Base-by-base conservation (phyloP, 257 asterid species). In the Gentiana dahurica region DNA sequence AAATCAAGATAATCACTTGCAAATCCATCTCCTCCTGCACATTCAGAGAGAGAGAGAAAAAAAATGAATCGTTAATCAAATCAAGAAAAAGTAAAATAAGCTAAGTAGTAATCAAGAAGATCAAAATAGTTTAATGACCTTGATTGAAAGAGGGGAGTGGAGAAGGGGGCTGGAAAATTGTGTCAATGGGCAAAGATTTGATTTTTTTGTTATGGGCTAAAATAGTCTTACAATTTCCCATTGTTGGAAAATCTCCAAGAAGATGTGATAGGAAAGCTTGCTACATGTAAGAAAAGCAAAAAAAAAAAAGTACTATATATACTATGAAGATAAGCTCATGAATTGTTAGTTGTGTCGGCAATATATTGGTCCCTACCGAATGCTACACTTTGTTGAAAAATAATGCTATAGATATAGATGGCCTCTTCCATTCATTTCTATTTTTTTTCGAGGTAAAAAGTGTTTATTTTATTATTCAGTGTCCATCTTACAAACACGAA, bases 111-210 rank as follows among this genome's bases (percentile, higher is more conserved):
- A 13, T 36, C 34, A 43, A 35, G 1, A 47, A 11, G 24, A 12
- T 5, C 2, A 12, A 35, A 12, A 6, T 2, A 24, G 8, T 1
- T 24, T 33, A n/a, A 36, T 45, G 39, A 89, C 94, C 94, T 66
- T 70, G 12, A 8, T 89, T 83, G 84, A 88, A 84, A 47, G 77
- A 33, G 46, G 94, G 87, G 61, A 78, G 68, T 37, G 92, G 71
- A 33, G 87, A 68, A 33, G 98, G 89, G 33, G 87, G 70, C 65
- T 69, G 76, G 91, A 87, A 87, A 60, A 54, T 8, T 71, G 83
- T 59, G 61, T 82, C 82, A 51, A 87, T 69, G 32, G 98, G 94
- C 66, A 77, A 57, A 66, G 77, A 36, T 55, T 13, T 55, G 8
- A 76, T 34, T 55, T 35, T 55, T 8, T 13, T 49, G 38, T 33